Conservation (phyloP, 2,329 filamentous ascomycete species). For the Clarireedia hainanense region DNA sequence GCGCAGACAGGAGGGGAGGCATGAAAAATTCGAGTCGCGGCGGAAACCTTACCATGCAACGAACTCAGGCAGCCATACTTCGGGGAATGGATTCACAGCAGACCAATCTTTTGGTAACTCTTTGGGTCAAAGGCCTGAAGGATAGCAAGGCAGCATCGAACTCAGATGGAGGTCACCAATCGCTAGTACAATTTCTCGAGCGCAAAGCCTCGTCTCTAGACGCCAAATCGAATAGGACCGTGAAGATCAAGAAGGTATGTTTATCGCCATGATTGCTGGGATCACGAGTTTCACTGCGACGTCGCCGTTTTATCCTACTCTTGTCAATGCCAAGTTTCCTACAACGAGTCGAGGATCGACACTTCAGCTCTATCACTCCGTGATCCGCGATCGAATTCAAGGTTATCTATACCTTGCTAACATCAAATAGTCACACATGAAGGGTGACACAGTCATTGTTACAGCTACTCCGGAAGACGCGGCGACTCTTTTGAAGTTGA, state of each 20-base stretch:
- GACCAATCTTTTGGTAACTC: constrained; percentile 21
- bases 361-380: constrained; percentile 19
- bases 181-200: constrained; percentile 61
- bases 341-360: constrained; percentile 23
- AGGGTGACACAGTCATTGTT: constrained; percentile 63
- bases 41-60: constrained; percentile 25
- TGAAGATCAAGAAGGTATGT: constrained; percentile 75
- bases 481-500: constrained; percentile 57
- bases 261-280: constrained; percentile 36
- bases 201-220: constrained; percentile 54
- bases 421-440: constrained; percentile 58
- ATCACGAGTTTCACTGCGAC: constrained; percentile 26
- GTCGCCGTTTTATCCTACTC: constrained; percentile 33
- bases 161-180: constrained; percentile 56
- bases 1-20: constrained; percentile 22
- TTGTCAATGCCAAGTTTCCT: constrained; percentile 30
- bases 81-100: constrained; percentile 32
- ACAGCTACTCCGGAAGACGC: constrained; percentile 57
- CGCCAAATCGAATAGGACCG: constrained; percentile 36
- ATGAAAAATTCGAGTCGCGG: constrained; percentile 28
- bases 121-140: constrained; percentile 53
- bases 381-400: constrained; percentile 31
- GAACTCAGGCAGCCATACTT: constrained; percentile 28
- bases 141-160: constrained; percentile 62
- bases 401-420: constrained; percentile 47